Evolutionary conservation across 1,139 yeast genomes (phyloP), one percentile per base, ranked within the genome.

Genomic region (Lodderomyces parapsilosis): DNA sequence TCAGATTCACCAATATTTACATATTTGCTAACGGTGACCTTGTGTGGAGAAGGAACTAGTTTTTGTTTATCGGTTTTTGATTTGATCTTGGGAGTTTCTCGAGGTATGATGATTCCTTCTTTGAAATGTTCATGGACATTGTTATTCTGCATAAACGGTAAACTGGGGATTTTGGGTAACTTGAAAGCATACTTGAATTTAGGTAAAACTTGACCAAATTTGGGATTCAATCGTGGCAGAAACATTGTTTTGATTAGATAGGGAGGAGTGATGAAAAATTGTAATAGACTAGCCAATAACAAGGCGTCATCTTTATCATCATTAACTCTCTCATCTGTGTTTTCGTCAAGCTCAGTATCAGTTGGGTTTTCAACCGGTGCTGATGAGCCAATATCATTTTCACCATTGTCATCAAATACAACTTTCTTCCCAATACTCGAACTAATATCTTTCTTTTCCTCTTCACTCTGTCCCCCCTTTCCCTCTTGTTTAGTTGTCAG

Each of bases 191-290:
- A 74, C 46, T 76, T 76, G 61, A 87, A 82, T 51, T 82, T 75
- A 8, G 45, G 42, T 15, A 49, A 30, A n/a, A 50, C 42, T 9
- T 41, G 19, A 28, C 40, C 37, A 13, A 46, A 43, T 20, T 46
- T 39, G 42, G 70, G 65, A 49, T 56, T 59, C 38, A 59, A 55
- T 46, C 53, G 57, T 18, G 55, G 47, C 27, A 59, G 57, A 63
- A 90, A 86, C 8, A 84, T 73, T 1, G 83, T 65, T 49, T 82
- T 81, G 19, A 84, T 76, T 33, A 90, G 70, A 57, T 90, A 88
- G 40, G 91, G 87, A 1, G 97, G 97, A 0, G 97, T 90, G 13
- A 90, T 80, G 55, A 88, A 88, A 57, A 71, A 90, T 58, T 89
- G 96, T 43, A 90, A 67, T 42, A 90, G 68, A 2, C 84, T 73